Evolutionary conservation across 2,329 filamentous ascomycete genomes (phyloP).

Genomic region (Teratosphaeria pseudoeucalypti): DNA sequence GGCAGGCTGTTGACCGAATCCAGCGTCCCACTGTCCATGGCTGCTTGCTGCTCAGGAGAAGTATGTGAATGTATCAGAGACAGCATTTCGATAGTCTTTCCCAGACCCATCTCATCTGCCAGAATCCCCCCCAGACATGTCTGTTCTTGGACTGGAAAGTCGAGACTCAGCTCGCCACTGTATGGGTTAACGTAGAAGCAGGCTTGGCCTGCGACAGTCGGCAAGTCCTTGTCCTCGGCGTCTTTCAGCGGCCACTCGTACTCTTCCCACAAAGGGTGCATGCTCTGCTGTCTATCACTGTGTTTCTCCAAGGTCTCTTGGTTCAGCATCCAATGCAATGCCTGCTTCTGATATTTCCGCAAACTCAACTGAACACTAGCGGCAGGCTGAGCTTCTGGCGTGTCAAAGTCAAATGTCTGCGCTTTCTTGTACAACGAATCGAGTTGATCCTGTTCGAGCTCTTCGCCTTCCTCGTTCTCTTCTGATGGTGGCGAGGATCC

Average conservation of each 20-base stretch:
- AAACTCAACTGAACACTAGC: slow-evolving; percentile 73
- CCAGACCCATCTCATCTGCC: slow-evolving; percentile 94
- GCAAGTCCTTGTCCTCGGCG: slow-evolving; percentile 68
- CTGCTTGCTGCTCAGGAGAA: slow-evolving; percentile 32
- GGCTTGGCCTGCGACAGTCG: slow-evolving; percentile 52
- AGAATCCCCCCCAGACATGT: slow-evolving; percentile 88
- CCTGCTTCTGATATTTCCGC: slow-evolving; percentile 90
- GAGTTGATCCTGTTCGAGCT: slow-evolving; percentile 90
- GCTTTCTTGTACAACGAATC: slow-evolving; percentile 92
- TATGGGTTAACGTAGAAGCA: slow-evolving; percentile 96
- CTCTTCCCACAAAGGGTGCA: slow-evolving; percentile 97
- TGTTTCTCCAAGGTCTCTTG: slow-evolving; percentile 76
- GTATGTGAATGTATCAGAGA: slow-evolving; percentile 80
- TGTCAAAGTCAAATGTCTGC: slow-evolving; percentile 91
- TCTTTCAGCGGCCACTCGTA: slow-evolving; percentile 85
- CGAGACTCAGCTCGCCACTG: slow-evolving; percentile 81
- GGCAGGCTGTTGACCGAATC: slow-evolving; percentile 51
- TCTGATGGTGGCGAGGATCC: slow-evolving; percentile 48
- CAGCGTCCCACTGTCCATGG: slow-evolving; percentile 11
- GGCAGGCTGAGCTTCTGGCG: slow-evolving; percentile 74
- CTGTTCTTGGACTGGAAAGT: slow-evolving; percentile 89
- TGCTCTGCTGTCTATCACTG: slow-evolving; percentile 59
- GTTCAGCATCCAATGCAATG: slow-evolving; percentile 88
- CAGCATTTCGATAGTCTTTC: slow-evolving; percentile 98
- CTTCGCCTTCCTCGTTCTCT: slow-evolving; percentile 62